Conservation (phyloP, 208 protist species). For the Histomonas meleagridis region DNA sequence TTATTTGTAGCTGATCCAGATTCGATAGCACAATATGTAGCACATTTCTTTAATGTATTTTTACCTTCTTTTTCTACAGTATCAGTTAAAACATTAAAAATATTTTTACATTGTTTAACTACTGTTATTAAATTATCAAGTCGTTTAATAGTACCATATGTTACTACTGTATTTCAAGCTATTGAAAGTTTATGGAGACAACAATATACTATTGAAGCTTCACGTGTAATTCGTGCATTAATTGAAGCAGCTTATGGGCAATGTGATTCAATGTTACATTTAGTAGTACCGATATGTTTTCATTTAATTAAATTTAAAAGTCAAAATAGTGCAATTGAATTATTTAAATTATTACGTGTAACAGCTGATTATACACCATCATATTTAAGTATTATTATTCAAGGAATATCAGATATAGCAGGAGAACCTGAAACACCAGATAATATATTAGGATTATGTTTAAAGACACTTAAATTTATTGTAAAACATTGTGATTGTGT, state of each 20-base stretch:
- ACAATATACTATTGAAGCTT: constrained; percentile 8
- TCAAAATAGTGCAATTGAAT: background rate
- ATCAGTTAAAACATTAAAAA: background rate
- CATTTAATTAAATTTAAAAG: constrained; percentile 12
- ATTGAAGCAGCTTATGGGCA: constrained; percentile 11
- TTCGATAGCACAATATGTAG: background rate
- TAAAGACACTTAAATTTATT: background rate
- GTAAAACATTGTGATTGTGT: constrained; percentile 11
- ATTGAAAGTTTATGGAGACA: background rate
- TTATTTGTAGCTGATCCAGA: constrained; percentile 34
- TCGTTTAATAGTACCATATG: background rate
- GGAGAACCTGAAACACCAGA: background rate
- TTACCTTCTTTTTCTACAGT: background rate
- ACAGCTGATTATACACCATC: background rate
- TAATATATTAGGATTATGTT: background rate
- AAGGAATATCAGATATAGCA: background rate
- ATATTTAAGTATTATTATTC: background rate
- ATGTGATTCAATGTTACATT: constrained; percentile 16
- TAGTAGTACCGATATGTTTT: constrained; percentile 16
- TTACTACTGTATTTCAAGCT: background rate
- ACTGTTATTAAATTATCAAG: background rate
- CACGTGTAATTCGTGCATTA: background rate
- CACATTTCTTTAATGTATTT: background rate
- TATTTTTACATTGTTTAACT: background rate
- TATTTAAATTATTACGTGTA: background rate